Percentiles rank a stretch among this genome's conserved stretches.
phyloP scores from a whole-genome alignment of 495 filamentous ascomycete genomes.

The Aspergillus heteromorphus region DNA sequence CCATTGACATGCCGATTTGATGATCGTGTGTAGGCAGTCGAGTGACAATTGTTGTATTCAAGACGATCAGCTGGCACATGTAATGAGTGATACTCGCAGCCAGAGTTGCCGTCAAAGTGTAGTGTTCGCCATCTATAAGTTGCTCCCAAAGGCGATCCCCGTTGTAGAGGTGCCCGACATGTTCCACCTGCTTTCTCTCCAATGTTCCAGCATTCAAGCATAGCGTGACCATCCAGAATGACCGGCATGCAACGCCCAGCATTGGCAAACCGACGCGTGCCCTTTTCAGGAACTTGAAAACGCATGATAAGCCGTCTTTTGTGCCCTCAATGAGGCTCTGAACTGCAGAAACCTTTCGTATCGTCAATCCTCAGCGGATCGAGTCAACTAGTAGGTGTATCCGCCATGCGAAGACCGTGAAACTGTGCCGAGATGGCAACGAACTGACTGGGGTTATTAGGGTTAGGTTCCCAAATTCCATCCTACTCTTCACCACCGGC shows the following conservation, averaged over 20 bases:
- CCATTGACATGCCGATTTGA: constrained; percentile 19
- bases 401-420: constrained; percentile 38
- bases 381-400: constrained; percentile 27
- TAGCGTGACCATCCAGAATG: constrained; percentile 32
- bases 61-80: constrained; percentile 20
- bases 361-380: constrained; percentile 20
- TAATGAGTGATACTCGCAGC: constrained; percentile 17
- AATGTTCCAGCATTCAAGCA: constrained; percentile 19
- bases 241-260: constrained; percentile 41
- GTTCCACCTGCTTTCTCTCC: constrained; percentile 35
- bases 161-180: constrained; percentile 27
- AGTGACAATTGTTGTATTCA: constrained; percentile 33
- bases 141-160: constrained; percentile 11
- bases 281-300: constrained; percentile 27
- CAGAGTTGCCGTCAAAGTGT: background rate
- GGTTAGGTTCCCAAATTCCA: constrained; percentile 35
- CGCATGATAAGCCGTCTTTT: constrained; percentile 46
- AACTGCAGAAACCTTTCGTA: constrained; percentile 35
- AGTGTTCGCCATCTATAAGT: constrained; percentile 8
- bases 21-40: constrained; percentile 34
- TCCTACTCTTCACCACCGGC: constrained; percentile 15
- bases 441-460: constrained; percentile 34
- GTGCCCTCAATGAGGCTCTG: constrained; percentile 29
- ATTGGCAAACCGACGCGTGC: constrained; percentile 42
- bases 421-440: constrained; percentile 24